A percentile compares a stretch with the other conserved stretches of the same genome.
Conservation (phyloP, 176 grass and related monocot genomes). For the Triticum turgidum region DNA sequence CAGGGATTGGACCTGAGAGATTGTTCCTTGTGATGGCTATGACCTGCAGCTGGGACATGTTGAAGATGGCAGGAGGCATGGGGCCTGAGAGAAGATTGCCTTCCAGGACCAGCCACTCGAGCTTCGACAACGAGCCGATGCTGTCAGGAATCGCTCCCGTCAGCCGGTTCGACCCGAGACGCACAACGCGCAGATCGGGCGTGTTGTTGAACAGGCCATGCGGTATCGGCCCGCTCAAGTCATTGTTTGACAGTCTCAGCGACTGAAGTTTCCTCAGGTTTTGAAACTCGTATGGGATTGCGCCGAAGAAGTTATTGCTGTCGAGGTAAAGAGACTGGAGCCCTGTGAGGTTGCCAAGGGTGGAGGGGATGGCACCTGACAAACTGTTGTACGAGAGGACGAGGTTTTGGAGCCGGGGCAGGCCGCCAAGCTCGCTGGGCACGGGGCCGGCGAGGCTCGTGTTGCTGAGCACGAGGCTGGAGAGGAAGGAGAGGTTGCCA, state of each 20-base stretch:
- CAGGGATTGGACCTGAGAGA: constrained; percentile 38
- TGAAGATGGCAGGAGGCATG: constrained; percentile 42
- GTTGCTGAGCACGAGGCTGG: constrained; percentile 20
- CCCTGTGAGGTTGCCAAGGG: constrained; percentile 10
- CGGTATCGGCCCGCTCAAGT: neutral
- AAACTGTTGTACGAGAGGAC: constrained; percentile 9
- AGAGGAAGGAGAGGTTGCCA: constrained; percentile 38
- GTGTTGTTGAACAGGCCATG: neutral
- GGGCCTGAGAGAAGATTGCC: constrained; percentile 34
- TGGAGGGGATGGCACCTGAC: constrained; percentile 10
- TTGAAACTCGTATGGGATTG: neutral
- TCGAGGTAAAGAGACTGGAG: constrained; percentile 6
- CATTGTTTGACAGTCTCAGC: neutral
- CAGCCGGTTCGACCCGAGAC: constrained; percentile 19
- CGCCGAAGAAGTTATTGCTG: neutral
- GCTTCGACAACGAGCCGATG: constrained; percentile 17
- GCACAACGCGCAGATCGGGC: neutral
- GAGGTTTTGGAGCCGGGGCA: constrained; percentile 1
- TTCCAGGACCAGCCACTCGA: constrained; percentile 22
- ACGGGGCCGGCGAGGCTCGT: neutral
- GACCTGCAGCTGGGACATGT: constrained; percentile 24
- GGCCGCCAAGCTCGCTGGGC: neutral
- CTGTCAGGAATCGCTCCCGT: constrained; percentile 40
- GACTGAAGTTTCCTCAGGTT: neutral
- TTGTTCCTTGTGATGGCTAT: constrained; percentile 25